These are phyloP conservation scores for Macrolepiota albuminosa DNA, from an alignment of 768 basidiomycete species.

Conservation along the genomic window DNA sequence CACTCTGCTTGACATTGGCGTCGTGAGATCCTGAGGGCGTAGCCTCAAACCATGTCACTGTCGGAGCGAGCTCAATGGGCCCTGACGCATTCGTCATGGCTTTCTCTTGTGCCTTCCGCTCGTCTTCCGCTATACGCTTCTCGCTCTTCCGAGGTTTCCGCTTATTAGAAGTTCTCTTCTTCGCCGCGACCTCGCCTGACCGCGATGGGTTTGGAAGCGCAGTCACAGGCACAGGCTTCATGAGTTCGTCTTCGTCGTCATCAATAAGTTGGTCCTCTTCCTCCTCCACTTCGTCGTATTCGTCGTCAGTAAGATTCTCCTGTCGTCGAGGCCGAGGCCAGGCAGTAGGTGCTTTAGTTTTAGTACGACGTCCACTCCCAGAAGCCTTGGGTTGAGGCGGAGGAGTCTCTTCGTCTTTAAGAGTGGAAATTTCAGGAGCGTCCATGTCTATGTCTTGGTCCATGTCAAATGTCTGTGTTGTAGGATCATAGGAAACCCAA, in stretches of 20 bases:
- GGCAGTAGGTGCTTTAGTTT: constrained; percentile 14
- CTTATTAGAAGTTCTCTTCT: constrained; percentile 47
- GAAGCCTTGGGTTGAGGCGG: constrained; percentile 41
- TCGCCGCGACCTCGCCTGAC: constrained; percentile 35
- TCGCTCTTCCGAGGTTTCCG: constrained; percentile 50
- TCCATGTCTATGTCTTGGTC: constrained; percentile 63
- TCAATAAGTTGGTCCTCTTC: constrained; percentile 82
- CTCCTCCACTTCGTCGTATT: constrained; percentile 61
- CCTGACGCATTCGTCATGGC: constrained; percentile 27
- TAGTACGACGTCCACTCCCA: constrained; percentile 20
- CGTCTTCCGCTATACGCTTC: constrained; percentile 37
- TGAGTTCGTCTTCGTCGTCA: constrained; percentile 39
- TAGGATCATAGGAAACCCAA: constrained; percentile 54
- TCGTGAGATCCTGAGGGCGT: constrained; percentile 33
- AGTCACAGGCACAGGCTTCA: constrained; percentile 27
- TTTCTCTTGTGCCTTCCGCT: constrained; percentile 45
- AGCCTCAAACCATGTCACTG: constrained; percentile 38
- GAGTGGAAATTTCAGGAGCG: constrained; percentile 77
- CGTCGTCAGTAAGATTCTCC: constrained; percentile 38
- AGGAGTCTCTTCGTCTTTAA: constrained; percentile 68
- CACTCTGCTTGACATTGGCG: constrained; percentile 13
- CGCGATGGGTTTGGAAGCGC: constrained; percentile 22
- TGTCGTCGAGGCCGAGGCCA: constrained; percentile 19
- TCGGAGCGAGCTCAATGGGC: constrained; percentile 32
- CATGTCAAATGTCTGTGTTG: constrained; percentile 26